A percentile compares a stretch with the other conserved stretches of the same genome.
Conservation (phyloP, 768 basidiomycete genomes). For the Psilocybe sp. region DNA sequence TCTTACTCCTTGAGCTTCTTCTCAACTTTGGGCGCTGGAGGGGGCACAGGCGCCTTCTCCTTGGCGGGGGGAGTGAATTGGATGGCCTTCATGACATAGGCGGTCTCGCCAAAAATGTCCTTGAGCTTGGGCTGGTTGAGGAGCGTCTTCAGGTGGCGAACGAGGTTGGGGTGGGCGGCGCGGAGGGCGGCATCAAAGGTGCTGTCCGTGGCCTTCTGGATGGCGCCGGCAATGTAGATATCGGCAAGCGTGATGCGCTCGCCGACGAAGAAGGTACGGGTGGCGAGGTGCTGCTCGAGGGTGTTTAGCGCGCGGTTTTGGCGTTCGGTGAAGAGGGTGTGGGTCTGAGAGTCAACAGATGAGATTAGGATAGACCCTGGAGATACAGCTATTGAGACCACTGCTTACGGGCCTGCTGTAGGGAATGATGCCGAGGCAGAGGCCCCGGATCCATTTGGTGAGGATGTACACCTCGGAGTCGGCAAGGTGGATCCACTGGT, state of each 20-base stretch:
- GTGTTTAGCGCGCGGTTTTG: constrained; percentile 57
- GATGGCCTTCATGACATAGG: constrained; percentile 65
- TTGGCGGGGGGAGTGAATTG: constrained; percentile 76
- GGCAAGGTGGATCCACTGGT: constrained; percentile 81
- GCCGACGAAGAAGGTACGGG: constrained; percentile 86
- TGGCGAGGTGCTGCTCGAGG: constrained; percentile 70
- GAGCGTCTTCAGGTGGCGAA: constrained; percentile 87
- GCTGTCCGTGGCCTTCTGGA: constrained; percentile 50
- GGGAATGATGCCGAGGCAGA: constrained; percentile 51
- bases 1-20: constrained; percentile 64
- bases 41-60: constrained; percentile 62
- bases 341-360: constrained; percentile 40
- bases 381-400: too few species aligned
- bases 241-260: constrained; percentile 96
- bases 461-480: constrained; percentile 58
- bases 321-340: constrained; percentile 51
- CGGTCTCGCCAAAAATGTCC: constrained; percentile 57
- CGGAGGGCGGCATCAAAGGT: constrained; percentile 68
- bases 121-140: constrained; percentile 79
- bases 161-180: constrained; percentile 66
- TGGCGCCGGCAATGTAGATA: constrained; percentile 58
- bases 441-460: constrained; percentile 32
- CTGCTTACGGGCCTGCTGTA: constrained; percentile 81
- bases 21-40: constrained; percentile 51
- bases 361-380: not conserved